These are phyloP conservation scores for Poa pratensis DNA, from an alignment of 176 grass and related monocot genomes.

Conservation along the genomic window DNA sequence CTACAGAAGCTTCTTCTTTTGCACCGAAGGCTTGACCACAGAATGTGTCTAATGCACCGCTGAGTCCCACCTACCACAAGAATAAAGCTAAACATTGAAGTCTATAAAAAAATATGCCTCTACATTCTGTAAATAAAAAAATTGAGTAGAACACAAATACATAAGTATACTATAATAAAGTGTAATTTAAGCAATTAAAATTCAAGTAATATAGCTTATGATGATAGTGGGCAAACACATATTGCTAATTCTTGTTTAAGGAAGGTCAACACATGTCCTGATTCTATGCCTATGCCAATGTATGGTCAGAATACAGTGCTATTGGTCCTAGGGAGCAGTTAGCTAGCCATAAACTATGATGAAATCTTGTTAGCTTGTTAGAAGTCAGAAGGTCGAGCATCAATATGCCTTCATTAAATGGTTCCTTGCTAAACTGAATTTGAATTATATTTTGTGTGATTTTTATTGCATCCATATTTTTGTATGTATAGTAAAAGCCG, in stretches of 20 bases:
- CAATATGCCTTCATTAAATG: no score
- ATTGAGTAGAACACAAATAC: neutral
- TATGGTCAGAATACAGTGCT: neutral
- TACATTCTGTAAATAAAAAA: neutral
- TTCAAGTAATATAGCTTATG: no score
- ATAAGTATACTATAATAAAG: neutral
- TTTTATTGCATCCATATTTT: no score
- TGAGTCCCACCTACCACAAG: slow-evolving; percentile 52
- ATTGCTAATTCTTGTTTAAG: neutral
- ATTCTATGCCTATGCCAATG: neutral
- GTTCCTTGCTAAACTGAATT: no score
- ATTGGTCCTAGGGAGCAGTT: neutral
- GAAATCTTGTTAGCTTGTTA: no score
- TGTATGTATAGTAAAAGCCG: no score
- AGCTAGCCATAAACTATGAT: neutral
- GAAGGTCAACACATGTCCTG: neutral
- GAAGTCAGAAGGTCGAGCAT: no score
- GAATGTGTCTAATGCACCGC: slow-evolving; percentile 59
- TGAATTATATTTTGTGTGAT: no score
- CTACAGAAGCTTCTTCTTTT: slow-evolving; percentile 53
- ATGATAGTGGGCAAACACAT: no score
- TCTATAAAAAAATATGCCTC: neutral
- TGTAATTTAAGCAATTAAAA: neutral
- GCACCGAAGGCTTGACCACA: slow-evolving; percentile 67
- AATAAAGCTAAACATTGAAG: neutral